These are phyloP conservation scores for Fusarium denticulatum DNA, from an alignment of 2,329 filamentous ascomycete genomes.

Conservation along the genomic window DNA sequence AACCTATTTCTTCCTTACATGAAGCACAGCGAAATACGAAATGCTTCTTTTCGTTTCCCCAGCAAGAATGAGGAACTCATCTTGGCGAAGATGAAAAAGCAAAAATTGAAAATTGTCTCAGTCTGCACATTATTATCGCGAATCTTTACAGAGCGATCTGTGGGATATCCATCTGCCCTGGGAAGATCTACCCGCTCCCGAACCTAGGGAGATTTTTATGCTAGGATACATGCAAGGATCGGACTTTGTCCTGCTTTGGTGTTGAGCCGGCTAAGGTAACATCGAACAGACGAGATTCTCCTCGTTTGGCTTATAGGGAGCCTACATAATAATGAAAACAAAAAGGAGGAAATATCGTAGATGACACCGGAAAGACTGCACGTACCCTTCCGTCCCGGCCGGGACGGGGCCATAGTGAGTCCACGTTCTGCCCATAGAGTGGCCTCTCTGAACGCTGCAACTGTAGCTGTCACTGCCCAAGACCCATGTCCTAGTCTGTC, in stretches of 20 bases:
- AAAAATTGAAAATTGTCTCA: slow-evolving; percentile 19
- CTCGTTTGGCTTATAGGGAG: background rate
- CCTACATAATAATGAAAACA: slow-evolving; percentile 5
- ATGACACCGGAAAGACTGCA: background rate
- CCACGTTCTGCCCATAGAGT: slow-evolving; percentile 23
- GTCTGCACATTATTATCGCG: slow-evolving; percentile 7
- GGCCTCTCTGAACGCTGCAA: background rate
- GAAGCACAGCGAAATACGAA: background rate
- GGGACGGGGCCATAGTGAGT: slow-evolving; percentile 7
- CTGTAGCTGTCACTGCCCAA: slow-evolving; percentile 20
- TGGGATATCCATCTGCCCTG: slow-evolving; percentile 11
- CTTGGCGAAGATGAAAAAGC: background rate
- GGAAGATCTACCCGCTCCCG: slow-evolving; percentile 34
- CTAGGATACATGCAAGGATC: slow-evolving; percentile 19
- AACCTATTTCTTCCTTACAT: slow-evolving; percentile 17
- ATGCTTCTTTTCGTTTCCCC: slow-evolving; percentile 15
- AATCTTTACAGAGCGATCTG: slow-evolving; percentile 5
- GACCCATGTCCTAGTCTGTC: slow-evolving; percentile 14
- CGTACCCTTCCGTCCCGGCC: slow-evolving; percentile 9
- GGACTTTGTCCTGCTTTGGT: slow-evolving; percentile 2
- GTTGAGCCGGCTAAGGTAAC: background rate
- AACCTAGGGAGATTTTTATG: slow-evolving; percentile 9
- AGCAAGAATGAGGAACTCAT: slow-evolving; percentile 1
- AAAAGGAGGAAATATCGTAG: background rate
- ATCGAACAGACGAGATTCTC: background rate